Base-by-base conservation (phyloP, 257 asterid species). In the Agastache rugosa region DNA sequence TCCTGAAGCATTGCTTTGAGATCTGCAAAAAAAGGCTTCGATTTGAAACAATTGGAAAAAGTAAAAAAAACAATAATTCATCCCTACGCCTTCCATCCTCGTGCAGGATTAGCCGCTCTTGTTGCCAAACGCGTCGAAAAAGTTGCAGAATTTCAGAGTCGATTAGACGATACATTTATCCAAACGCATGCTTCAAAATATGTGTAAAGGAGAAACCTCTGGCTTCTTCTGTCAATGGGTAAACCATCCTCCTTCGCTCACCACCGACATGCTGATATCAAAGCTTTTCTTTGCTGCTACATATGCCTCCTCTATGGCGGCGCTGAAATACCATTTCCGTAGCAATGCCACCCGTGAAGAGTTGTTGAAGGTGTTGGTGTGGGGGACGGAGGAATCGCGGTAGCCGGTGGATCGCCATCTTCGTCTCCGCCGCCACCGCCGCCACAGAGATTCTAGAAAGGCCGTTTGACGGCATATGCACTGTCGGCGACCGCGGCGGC, bases 1-100 rank as follows among this genome's bases (percentile, higher is more conserved):
- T 5, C 66, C 44, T 31, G 66, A 60, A 60, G 66, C 66, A 60
- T 29, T 60, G 66, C 25, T 59, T 34, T n/a, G 25, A 34, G 47
- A 61, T 61, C 67, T 61, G 67, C 44, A 8, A 22, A 10, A n/a
- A 22, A 23, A 22, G 34, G 62, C 62, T 55, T 55, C 35, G 62
- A 55, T 22, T 11, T 1, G 8, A 55, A 55, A 20, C 47, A 17
- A 35, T 11, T 23, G 39, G 23, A 23, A 25, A 44, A 22, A 44
- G 15, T 42, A 4, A 15, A 42, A 15, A 42, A 41, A 56, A 4
- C 15, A 19, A 6, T 3, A 54, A 23, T 55, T 55, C 63, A 55
- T 56, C 31, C 11, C 63, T 23, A 56, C 63, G 31, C 60, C 0
- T 8, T n/a, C n/a, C n/a, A n/a, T n/a, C n/a, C n/a, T n/a, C n/a